A percentile compares a stretch with the other conserved stretches of the same genome.
These are phyloP conservation scores for Mycena alexandri DNA, from an alignment of 768 basidiomycete genomes.

Conservation along the genomic window DNA sequence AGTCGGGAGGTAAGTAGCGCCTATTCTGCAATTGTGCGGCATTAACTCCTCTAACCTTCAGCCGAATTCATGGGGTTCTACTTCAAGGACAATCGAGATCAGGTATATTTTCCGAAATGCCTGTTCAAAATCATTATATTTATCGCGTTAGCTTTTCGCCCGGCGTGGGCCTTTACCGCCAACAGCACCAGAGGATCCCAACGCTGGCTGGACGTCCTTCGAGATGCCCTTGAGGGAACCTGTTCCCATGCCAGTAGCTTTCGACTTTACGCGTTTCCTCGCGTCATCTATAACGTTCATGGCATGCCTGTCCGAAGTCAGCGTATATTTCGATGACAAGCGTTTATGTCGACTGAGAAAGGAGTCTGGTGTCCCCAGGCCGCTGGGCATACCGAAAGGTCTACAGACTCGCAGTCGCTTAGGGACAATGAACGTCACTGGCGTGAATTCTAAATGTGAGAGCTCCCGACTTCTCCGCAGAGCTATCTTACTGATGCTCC, in stretches of 20 bases:
- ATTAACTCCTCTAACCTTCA: constrained; percentile 42
- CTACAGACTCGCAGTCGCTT: constrained; percentile 68
- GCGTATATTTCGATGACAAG: constrained; percentile 86
- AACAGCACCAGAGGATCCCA: constrained; percentile 45
- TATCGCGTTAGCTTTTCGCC: constrained; percentile 73
- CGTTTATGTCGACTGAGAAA: constrained; percentile 79
- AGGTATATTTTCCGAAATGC: constrained; percentile 58
- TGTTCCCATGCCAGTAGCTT: constrained; percentile 80
- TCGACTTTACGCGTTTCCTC: constrained; percentile 92
- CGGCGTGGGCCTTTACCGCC: constrained; percentile 76
- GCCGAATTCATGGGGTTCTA: constrained; percentile 96
- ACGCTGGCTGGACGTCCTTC: constrained; percentile 84
- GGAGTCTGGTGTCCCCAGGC: constrained; percentile 63
- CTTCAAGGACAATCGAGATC: constrained; percentile 95
- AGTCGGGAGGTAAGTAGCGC: constrained; percentile 71
- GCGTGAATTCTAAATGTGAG: constrained; percentile 75
- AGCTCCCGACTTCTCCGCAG: background rate
- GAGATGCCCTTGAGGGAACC: constrained; percentile 90
- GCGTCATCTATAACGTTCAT: constrained; percentile 95
- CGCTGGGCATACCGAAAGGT: constrained; percentile 65
- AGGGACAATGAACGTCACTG: constrained; percentile 76
- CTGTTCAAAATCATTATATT: constrained; percentile 10
- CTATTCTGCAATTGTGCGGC: constrained; percentile 29
- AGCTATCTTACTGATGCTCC: constrained; percentile 3
- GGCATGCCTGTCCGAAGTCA: constrained; percentile 79